Conservation (phyloP, 148 eudicot species). For the Fagopyrum homotropicum region DNA sequence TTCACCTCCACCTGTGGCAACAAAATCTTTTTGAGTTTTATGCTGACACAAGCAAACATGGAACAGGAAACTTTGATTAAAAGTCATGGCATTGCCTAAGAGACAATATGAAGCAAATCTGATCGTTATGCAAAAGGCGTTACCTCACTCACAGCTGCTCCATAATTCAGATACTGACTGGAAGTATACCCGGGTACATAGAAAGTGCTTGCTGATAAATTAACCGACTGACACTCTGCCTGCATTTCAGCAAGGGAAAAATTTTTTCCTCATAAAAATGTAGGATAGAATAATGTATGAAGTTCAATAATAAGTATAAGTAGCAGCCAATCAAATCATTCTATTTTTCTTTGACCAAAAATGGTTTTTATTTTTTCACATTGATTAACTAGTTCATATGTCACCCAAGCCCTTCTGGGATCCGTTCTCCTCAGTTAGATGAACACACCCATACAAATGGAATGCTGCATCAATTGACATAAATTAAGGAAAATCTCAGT, state of each 20-base stretch:
- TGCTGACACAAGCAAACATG: too few species aligned
- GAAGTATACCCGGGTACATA: constrained; percentile 49
- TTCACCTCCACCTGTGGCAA: constrained; percentile 73
- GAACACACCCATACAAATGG: too few species aligned
- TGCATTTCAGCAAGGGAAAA: constrained; percentile 19
- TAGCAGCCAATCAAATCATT: neutral
- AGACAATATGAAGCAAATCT: neutral
- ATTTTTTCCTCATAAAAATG: neutral
- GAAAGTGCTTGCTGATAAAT: constrained; percentile 55
- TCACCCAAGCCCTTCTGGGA: neutral
- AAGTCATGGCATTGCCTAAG: neutral
- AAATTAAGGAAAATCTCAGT: too few species aligned
- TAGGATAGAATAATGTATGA: neutral
- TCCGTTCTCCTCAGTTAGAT: too few species aligned
- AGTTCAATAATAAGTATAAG: neutral
- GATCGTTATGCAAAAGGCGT: neutral
- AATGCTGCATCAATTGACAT: too few species aligned
- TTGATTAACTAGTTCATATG: neutral
- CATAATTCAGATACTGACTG: constrained; percentile 63
- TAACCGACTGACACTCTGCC: constrained; percentile 51
- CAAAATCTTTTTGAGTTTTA: neutral
- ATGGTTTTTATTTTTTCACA: neutral
- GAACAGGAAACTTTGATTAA: neutral
- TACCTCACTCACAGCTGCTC: constrained; percentile 97
- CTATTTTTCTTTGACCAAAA: neutral